These are phyloP conservation scores for Allomyces javanicus DNA, from an alignment of 192 early-diverging fungal species.

Conservation along the genomic window DNA sequence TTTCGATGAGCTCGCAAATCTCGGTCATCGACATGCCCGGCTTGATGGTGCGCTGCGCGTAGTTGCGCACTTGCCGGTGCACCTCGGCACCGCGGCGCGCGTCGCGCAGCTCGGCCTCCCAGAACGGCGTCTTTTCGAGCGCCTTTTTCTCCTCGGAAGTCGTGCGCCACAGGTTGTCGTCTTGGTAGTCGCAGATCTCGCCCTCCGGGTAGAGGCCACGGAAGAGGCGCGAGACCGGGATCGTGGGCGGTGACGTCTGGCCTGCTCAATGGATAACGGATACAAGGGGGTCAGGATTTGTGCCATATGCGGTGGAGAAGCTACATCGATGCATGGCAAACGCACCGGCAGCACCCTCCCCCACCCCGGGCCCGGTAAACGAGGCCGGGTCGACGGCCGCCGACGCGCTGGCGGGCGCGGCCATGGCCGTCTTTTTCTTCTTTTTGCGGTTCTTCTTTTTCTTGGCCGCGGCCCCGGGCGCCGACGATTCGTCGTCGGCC, in stretches of 20 bases:
- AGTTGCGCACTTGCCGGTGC: constrained; percentile 72
- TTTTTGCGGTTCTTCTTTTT: constrained; percentile 24
- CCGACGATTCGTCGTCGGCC: constrained; percentile 1
- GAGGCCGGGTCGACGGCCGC: neutral
- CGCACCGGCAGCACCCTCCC: neutral
- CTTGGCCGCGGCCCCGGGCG: constrained; percentile 2
- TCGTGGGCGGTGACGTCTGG: constrained; percentile 29
- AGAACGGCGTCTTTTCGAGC: constrained; percentile 38
- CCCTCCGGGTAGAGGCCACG: constrained; percentile 61
- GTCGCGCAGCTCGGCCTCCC: constrained; percentile 56
- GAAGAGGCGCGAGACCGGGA: constrained; percentile 68
- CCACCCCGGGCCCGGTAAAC: neutral
- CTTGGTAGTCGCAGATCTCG: constrained; percentile 62
- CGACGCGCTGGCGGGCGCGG: neutral
- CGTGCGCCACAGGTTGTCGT: constrained; percentile 74
- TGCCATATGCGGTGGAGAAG: too few species aligned
- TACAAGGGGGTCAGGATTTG: neutral
- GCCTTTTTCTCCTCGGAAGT: constrained; percentile 86
- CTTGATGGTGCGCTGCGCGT: constrained; percentile 61
- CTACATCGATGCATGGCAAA: too few species aligned
- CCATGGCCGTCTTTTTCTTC: constrained; percentile 19
- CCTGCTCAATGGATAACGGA: neutral
- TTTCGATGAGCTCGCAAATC: constrained; percentile 82
- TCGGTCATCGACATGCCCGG: constrained; percentile 92
- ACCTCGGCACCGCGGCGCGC: constrained; percentile 80